Base-by-base conservation (phyloP, 306 rosid species). In the Vigna reflexopilosa region DNA sequence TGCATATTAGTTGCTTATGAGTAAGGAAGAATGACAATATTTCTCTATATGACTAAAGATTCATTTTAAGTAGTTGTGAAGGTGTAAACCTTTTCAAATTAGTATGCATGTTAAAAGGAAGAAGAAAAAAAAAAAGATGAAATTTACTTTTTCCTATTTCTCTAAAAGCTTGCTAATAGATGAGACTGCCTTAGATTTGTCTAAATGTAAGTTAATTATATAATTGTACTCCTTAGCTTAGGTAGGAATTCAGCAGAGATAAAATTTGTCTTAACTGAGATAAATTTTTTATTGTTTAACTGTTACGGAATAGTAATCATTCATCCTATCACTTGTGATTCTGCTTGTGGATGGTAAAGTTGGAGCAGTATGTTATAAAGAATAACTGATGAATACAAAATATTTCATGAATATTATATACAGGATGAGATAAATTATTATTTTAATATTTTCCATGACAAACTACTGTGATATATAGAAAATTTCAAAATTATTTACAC, bases 151-250 rank as follows among this genome's bases (percentile, higher is more conserved):
- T 13, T n/a, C 44, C 63, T 17, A 17, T 17, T 17, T 17, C 19
- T 17, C 19, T 17, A 17, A 17, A 17, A 17, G 19, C 19, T 17
- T 17, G 19, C 19, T 17, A 17, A 17, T 0, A 17, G 19, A 17
- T 17, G 19, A 0, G 19, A 17, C 19, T 17, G 19, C 19, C 19
- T 17, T 17, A 17, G 19, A 17, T 17, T 17, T 17, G 19, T 19
- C 83, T 93, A 80, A 93, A 89, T 77, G 98, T 93, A 82, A 91
- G 98, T 78, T 17, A 17, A 17, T 17, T 77, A 69, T 64, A 71
- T 70, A 70, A 67, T 51, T 59, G 78, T 63, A 68, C 75, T 65
- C 61, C 14, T 44, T 40, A 66, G 38, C 81, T 50, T 82, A 12
- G 76, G 40, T 17, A 47, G 70, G 42, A 63, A 44, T 19, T 82